These are phyloP conservation scores for Coelastrella sp. DNA, from an alignment of 139 green algal genomes.

Conservation along the genomic window DNA sequence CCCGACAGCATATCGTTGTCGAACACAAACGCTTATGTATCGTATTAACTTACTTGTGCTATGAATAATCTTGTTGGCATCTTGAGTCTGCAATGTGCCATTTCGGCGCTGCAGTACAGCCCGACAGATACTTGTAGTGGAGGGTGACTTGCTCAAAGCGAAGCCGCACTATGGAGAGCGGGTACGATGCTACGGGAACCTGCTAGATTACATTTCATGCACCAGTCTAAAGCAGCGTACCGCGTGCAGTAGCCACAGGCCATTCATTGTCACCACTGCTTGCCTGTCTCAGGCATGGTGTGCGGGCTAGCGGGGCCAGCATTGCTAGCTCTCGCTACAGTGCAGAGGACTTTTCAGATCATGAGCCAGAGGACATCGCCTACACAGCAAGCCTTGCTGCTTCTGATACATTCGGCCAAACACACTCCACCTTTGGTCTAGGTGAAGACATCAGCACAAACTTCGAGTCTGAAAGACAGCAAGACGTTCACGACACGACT, in stretches of 20 bases:
- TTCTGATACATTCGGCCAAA: not conserved
- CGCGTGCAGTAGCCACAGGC: too few relatives aligned
- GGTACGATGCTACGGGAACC: not conserved
- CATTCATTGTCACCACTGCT: too few relatives aligned
- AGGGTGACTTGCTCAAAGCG: not conserved
- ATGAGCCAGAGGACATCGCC: slow-evolving; percentile 19
- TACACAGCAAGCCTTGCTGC: slow-evolving; percentile 22
- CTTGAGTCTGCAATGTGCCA: not conserved
- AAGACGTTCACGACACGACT: not conserved
- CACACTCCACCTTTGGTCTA: slow-evolving; percentile 16
- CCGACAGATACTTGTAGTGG: not conserved
- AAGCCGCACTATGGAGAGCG: not conserved
- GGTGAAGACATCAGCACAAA: not conserved
- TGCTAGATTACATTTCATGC: too few relatives aligned
- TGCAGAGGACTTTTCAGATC: slow-evolving; percentile 16
- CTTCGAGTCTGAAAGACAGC: slow-evolving; percentile 1
- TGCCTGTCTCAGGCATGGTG: slow-evolving; percentile 2
- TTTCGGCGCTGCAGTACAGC: not conserved
- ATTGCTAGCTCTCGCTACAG: slow-evolving; percentile 32
- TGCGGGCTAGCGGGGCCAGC: slow-evolving; percentile 24
- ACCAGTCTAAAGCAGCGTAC: too few relatives aligned
- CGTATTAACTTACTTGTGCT: too few relatives aligned
- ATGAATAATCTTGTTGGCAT: too few relatives aligned
- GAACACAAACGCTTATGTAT: too few relatives aligned
- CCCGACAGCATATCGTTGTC: too few relatives aligned